Base-by-base conservation (phyloP, 108 stramenopile species). In the Cyclotella cryptica region DNA sequence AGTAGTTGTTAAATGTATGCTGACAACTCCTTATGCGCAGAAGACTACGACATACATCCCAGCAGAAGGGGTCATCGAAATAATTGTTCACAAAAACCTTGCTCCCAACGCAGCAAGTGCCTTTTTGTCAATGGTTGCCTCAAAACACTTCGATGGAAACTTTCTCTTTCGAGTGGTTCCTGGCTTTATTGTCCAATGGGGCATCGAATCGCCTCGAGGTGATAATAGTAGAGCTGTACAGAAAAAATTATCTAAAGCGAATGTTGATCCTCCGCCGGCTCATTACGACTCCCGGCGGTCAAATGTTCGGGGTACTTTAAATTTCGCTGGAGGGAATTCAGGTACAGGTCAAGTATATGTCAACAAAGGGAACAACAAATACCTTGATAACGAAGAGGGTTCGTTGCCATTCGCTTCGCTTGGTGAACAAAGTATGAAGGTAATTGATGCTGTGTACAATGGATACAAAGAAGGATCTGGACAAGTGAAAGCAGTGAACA, bases 171-270 rank as follows among this genome's bases (percentile, higher is more conserved):
- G 81, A n/a, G 77, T 64, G 10, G 77, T 83, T 29, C 58, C 72
- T 46, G 71, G 77, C 0, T 83, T 83, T 21, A 68, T 83, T 49
- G 81, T 78, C 18, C 81, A 83, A 42, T 75, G 71, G 71, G 81
- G 81, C 1, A 83, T 83, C 15, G 65, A 78, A 66, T 54, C 74
- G 47, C 64, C 70, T 12, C 69, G 43, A 17, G 7, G 26, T 30
- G 27, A 46, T n/a, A 29, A 29, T 10, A 51, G 17, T n/a, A 14
- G 54, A 62, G 30, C 24, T 15, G 10, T 30, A 3, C 13, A 40
- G 35, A 30, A 2, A 40, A 40, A 62, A 40, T 15, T 66, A 46
- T 2, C 66, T 28, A 75, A 83, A 53, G 73, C 61, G 24, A 73
- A 18, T 27, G 67, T 75, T 41, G 82, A 79, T 74, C 68, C 66